Conservation (phyloP, 805 yeast genomes). For the Starmerella potacharoeniae region DNA sequence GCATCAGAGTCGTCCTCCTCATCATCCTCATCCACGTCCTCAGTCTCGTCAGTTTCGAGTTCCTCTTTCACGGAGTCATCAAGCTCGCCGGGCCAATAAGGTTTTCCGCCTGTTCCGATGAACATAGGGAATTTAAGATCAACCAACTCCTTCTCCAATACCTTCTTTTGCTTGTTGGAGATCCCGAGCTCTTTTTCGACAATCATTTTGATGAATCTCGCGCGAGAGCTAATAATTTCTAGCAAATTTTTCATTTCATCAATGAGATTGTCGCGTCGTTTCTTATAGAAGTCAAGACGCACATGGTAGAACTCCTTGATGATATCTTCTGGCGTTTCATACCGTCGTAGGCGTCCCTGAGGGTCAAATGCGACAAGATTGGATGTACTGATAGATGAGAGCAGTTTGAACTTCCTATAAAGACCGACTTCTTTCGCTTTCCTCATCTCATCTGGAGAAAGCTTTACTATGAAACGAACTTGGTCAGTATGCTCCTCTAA, state of each 20-base stretch:
- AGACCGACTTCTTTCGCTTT: conserved; percentile 66
- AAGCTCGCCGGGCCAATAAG: conserved; percentile 37
- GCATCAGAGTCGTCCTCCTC: conserved; percentile 29
- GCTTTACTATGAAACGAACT: conserved; percentile 65
- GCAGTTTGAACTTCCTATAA: conserved; percentile 71
- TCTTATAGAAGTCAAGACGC: conserved; percentile 80
- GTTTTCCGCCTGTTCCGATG: conserved; percentile 51
- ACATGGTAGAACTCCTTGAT: conserved; percentile 75
- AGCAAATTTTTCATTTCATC: conserved; percentile 60
- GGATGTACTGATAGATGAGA: conserved; percentile 52
- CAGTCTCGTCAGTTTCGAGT: conserved; percentile 28
- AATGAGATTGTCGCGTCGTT: conserved; percentile 72
- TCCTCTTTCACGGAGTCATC: conserved; percentile 23
- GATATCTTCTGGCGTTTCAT: conserved; percentile 64
- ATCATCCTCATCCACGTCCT: conserved; percentile 28
- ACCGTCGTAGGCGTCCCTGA: conserved; percentile 72
- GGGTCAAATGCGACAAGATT: conserved; percentile 97
- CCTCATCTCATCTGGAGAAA: conserved; percentile 71
- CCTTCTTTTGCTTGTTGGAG: conserved; percentile 60
- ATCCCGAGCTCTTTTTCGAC: conserved; percentile 62
- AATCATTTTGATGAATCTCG: conserved; percentile 81
- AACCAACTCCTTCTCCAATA: conserved; percentile 52
- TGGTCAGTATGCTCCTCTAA: conserved; percentile 77
- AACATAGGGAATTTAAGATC: conserved; percentile 58
- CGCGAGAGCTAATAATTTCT: conserved; percentile 67